Percentiles rank a stretch among this genome's conserved stretches.
phyloP scores from a whole-genome alignment of 305 asterid species.

The Rubia peregrina region DNA sequence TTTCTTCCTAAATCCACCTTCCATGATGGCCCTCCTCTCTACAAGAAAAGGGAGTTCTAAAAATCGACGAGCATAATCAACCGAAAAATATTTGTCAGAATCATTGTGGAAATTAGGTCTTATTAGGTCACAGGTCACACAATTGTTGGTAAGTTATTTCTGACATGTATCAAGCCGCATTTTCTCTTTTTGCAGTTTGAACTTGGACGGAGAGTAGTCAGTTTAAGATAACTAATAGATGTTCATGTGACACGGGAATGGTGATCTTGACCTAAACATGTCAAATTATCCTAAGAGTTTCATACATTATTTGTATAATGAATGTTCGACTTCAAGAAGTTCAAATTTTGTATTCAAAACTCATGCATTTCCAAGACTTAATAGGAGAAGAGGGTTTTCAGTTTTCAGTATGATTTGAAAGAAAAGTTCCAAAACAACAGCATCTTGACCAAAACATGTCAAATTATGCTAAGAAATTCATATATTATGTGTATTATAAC shows the following conservation, averaged over 20 bases:
- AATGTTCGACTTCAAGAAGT: not conserved
- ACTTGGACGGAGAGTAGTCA: too few species aligned
- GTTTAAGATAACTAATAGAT: too few species aligned
- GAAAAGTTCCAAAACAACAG: conserved; percentile 26
- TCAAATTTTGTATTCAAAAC: not conserved
- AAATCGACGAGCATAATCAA: too few species aligned
- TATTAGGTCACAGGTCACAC: too few species aligned
- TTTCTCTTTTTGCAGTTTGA: too few species aligned
- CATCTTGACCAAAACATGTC: conserved; percentile 11
- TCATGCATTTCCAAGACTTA: not conserved
- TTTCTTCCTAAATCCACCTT: conserved; percentile 26
- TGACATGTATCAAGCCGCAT: too few species aligned
- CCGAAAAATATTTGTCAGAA: not conserved
- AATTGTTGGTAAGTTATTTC: too few species aligned
- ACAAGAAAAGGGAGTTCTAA: not conserved
- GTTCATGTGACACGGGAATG: too few species aligned
- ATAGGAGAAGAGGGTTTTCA: not conserved
- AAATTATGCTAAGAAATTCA: not conserved
- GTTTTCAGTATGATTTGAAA: not conserved
- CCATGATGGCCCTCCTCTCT: conserved; percentile 40
- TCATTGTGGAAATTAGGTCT: not conserved
- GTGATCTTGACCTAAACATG: not conserved
- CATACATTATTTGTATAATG: too few species aligned
- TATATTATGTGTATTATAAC: too few species aligned
- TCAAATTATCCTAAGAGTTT: not conserved